Percentiles rank a stretch among this genome's conserved stretches.
Conservation (phyloP, 148 eudicot genomes). For the Persicaria tinctoria region DNA sequence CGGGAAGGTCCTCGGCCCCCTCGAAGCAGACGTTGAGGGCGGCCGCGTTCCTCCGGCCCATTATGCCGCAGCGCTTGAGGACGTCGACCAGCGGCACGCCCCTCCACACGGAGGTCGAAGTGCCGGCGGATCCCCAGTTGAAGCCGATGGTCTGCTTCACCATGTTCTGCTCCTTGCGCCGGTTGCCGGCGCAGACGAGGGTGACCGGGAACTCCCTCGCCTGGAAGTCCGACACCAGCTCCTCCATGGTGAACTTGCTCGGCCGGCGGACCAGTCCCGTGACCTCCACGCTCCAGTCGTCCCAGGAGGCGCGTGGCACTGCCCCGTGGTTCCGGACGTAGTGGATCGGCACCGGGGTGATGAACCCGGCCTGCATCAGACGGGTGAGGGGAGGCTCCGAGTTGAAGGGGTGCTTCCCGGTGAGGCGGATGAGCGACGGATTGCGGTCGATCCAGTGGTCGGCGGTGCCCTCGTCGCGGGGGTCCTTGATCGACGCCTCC, state of each 20-base stretch:
- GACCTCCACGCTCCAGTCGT: slow-evolving; percentile 74
- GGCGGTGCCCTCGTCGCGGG: slow-evolving; percentile 63
- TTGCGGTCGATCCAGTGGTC: slow-evolving; percentile 80
- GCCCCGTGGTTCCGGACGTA: slow-evolving; percentile 90
- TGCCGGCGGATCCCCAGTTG: slow-evolving; percentile 87
- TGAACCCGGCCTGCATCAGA: slow-evolving; percentile 88
- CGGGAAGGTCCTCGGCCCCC: slow-evolving; percentile 91
- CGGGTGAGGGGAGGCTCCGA: slow-evolving; percentile 74
- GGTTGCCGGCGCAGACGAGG: slow-evolving; percentile 85
- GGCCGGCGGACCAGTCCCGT: slow-evolving; percentile 61
- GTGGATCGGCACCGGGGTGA: slow-evolving; percentile 83
- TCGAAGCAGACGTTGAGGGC: slow-evolving; percentile 80
- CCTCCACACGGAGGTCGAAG: slow-evolving; percentile 76
- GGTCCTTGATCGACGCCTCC: slow-evolving; percentile 49
- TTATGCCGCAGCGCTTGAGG: slow-evolving; percentile 54
- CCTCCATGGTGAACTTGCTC: slow-evolving; percentile 54
- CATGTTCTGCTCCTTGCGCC: slow-evolving; percentile 88
- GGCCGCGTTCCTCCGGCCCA: slow-evolving; percentile 27
- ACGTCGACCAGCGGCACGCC: slow-evolving; percentile 59
- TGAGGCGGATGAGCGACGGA: slow-evolving; percentile 58
- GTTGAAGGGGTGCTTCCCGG: slow-evolving; percentile 92
- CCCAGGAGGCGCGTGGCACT: slow-evolving; percentile 61
- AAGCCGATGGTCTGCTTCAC: slow-evolving; percentile 69
- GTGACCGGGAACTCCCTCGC: slow-evolving; percentile 62
- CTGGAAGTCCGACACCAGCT: slow-evolving; percentile 48